A percentile compares a stretch with the other conserved stretches of the same genome.
phyloP scores from a whole-genome alignment of 2,329 filamentous ascomycete species.

The Phialophora chinensis region DNA sequence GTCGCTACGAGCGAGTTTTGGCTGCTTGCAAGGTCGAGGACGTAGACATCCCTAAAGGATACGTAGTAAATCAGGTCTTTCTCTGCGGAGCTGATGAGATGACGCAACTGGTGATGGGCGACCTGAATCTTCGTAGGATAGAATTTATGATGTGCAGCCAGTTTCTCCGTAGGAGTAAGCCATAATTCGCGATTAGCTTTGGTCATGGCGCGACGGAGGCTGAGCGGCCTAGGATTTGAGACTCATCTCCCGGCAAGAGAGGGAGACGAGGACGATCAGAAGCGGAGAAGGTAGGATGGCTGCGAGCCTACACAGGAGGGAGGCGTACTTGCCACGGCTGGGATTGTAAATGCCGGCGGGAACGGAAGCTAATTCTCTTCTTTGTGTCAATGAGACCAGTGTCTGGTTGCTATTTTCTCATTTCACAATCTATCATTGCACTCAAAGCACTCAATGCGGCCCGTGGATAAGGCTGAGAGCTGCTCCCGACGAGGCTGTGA shows the following conservation, averaged over 20 bases:
- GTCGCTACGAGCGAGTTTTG: constrained; percentile 76
- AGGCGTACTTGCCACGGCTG: background rate
- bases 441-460: background rate
- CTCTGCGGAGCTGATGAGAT: constrained; percentile 82
- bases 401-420: background rate
- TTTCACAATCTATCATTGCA: background rate
- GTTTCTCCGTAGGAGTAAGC: constrained; percentile 28
- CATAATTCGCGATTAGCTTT: constrained; percentile 31
- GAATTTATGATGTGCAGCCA: constrained; percentile 56
- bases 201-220: constrained; percentile 33
- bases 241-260: constrained; percentile 24
- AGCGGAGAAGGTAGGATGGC: constrained; percentile 3
- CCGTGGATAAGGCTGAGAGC: background rate
- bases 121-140: constrained; percentile 71
- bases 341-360: background rate
- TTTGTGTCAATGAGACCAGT: background rate
- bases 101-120: constrained; percentile 70
- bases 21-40: constrained; percentile 68
- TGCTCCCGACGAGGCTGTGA: constrained; percentile 6
- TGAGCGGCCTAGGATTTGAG: constrained; percentile 22
- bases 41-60: constrained; percentile 74
- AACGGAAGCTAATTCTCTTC: background rate
- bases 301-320: background rate
- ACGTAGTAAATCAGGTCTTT: constrained; percentile 84
- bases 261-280: constrained; percentile 8